A percentile compares a stretch with the other conserved stretches of the same genome.
These are phyloP conservation scores for Lolium multiflorum DNA, from an alignment of 176 grass and related monocot species.

Conservation along the genomic window DNA sequence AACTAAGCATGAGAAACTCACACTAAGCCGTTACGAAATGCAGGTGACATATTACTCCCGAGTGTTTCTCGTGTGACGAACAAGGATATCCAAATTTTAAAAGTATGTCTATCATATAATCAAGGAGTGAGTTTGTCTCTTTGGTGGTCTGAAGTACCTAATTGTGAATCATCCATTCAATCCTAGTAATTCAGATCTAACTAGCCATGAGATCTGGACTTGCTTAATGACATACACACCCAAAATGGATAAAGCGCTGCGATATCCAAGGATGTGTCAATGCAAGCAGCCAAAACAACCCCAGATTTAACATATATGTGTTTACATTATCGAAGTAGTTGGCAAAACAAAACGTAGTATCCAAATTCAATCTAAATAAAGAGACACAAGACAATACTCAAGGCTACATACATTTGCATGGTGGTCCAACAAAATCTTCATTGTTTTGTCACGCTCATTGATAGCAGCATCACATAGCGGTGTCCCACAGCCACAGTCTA, in stretches of 20 bases:
- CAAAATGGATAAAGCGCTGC: background rate
- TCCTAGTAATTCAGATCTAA: background rate
- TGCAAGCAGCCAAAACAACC: background rate
- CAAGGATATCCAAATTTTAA: background rate
- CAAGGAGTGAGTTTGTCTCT: background rate
- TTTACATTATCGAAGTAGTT: background rate
- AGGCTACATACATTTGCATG: background rate
- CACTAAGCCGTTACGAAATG: background rate
- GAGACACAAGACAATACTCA: background rate
- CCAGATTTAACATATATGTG: background rate
- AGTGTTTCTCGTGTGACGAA: background rate
- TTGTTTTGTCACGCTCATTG: constrained; percentile 21
- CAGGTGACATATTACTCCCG: background rate
- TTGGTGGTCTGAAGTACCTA: background rate
- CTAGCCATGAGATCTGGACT: background rate
- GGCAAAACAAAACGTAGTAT: background rate
- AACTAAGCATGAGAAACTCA: background rate
- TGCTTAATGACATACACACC: background rate
- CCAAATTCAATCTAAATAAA: background rate
- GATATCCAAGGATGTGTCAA: background rate
- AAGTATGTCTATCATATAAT: background rate
- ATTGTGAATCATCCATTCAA: background rate
- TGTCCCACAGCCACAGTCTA: constrained; percentile 32
- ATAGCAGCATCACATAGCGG: constrained; percentile 8
- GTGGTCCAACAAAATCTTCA: constrained; percentile 32